These are phyloP conservation scores for Colletotrichum shisoi DNA, from an alignment of 2,329 filamentous ascomycete genomes.

Conservation along the genomic window DNA sequence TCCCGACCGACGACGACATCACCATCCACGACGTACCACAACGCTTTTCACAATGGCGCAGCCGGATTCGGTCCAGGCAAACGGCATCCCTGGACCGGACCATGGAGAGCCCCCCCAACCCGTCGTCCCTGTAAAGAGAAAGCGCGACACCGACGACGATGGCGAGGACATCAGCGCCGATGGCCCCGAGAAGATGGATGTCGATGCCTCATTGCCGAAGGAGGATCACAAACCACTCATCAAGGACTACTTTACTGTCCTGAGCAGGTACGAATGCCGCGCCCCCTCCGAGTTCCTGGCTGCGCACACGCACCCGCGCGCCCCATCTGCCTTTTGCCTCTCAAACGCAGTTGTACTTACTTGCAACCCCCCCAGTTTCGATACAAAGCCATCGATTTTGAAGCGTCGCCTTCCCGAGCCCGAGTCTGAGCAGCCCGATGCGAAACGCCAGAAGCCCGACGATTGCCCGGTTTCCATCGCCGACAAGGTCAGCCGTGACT, in stretches of 20 bases:
- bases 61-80: slow-evolving; percentile 50
- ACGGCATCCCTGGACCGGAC: slow-evolving; percentile 53
- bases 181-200: slow-evolving; percentile 42
- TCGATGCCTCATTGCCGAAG: slow-evolving; percentile 43
- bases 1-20: slow-evolving; percentile 11
- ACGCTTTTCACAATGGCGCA: slow-evolving; percentile 52
- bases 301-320: slow-evolving; percentile 7
- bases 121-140: slow-evolving; percentile 61
- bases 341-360: slow-evolving; percentile 44
- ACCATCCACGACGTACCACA: slow-evolving; percentile 20
- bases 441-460: slow-evolving; percentile 68
- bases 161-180: slow-evolving; percentile 48
- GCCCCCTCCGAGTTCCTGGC: slow-evolving; percentile 24
- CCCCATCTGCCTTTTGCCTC: not conserved
- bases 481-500: slow-evolving; percentile 61
- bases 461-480: slow-evolving; percentile 56
- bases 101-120: slow-evolving; percentile 46
- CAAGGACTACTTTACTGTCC: slow-evolving; percentile 50
- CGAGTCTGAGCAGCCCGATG: slow-evolving; percentile 59
- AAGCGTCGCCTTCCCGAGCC: slow-evolving; percentile 60
- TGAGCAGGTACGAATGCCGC: slow-evolving; percentile 49
- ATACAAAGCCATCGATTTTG: slow-evolving; percentile 63
- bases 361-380: slow-evolving; percentile 55
- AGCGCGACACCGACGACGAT: slow-evolving; percentile 62
- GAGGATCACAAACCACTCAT: slow-evolving; percentile 50